Evolutionary conservation across 192 early-diverging fungal species (phyloP).

Genomic region (Entomortierella lignicola): DNA sequence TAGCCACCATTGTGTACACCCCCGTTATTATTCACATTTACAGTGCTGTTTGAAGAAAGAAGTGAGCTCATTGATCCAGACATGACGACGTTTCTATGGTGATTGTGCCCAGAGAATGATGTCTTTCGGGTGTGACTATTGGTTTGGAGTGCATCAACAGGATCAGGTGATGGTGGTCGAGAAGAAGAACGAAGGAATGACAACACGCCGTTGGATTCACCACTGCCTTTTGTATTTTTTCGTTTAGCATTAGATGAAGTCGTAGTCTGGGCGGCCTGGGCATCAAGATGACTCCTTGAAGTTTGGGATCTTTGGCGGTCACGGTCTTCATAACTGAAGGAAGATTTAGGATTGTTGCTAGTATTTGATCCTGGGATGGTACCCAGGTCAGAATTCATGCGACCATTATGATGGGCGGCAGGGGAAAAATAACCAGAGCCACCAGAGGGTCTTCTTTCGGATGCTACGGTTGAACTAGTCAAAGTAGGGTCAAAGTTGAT

Average conservation of each 20-base stretch:
- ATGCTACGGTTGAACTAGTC: background rate
- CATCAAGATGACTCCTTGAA: constrained; percentile 9
- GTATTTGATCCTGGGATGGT: background rate
- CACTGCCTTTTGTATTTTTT: constrained; percentile 20
- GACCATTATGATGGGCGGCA: background rate
- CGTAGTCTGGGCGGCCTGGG: background rate
- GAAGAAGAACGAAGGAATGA: constrained; percentile 45
- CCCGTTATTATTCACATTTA: too few species aligned
- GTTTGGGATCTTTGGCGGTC: constrained; percentile 6
- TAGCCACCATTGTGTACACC: background rate
- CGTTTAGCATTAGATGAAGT: background rate
- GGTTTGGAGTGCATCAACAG: constrained; percentile 13
- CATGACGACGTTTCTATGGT: constrained; percentile 1
- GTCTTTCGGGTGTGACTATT: constrained; percentile 32
- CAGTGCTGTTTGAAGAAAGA: background rate
- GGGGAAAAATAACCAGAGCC: constrained; percentile 38
- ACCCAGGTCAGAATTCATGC: constrained; percentile 8
- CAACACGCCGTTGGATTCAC: constrained; percentile 25
- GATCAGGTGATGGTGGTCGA: constrained; percentile 41
- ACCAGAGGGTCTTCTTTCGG: constrained; percentile 32
- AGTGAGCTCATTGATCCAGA: constrained; percentile 29
- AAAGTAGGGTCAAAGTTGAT: background rate
- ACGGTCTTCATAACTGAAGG: constrained; percentile 7
- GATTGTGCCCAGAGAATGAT: constrained; percentile 27
- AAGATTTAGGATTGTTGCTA: constrained; percentile 1